Conservation (phyloP, 2,329 filamentous ascomycete species). For the Neodidymelliopsis sp. region DNA sequence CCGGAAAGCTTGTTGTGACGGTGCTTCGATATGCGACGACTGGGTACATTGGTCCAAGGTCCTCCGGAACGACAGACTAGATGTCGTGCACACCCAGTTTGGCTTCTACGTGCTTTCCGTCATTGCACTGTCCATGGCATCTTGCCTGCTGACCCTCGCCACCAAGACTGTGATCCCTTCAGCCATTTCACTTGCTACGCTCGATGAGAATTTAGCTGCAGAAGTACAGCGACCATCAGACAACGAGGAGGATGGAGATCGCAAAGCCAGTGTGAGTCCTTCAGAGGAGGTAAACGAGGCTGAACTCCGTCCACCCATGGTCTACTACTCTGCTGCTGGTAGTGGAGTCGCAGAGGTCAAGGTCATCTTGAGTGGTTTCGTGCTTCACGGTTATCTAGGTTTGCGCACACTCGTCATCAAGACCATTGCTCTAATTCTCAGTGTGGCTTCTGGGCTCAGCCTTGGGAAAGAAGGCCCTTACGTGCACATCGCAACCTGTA, state of each 20-base stretch:
- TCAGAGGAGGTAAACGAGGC: slow-evolving; percentile 51
- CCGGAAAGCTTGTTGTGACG: slow-evolving; percentile 71
- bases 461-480: slow-evolving; percentile 95
- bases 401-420: slow-evolving; percentile 87
- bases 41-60: slow-evolving; percentile 71
- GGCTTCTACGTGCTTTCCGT: slow-evolving; percentile 76
- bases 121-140: slow-evolving; percentile 70
- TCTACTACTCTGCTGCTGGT: slow-evolving; percentile 94
- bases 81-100: slow-evolving; percentile 75
- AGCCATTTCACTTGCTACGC: slow-evolving; percentile 81
- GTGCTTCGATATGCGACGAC: slow-evolving; percentile 62
- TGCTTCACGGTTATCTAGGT: slow-evolving; percentile 93
- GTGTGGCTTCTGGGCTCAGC: slow-evolving; percentile 90
- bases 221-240: slow-evolving; percentile 48
- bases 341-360: slow-evolving; percentile 97
- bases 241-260: slow-evolving; percentile 54
- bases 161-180: slow-evolving; percentile 97
- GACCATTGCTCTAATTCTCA: slow-evolving; percentile 80
- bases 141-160: slow-evolving; percentile 81
- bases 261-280: slow-evolving; percentile 52
- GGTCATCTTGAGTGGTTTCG: slow-evolving; percentile 97
- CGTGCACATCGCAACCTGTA: slow-evolving; percentile 95
- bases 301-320: slow-evolving; percentile 70
- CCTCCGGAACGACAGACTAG: slow-evolving; percentile 58
- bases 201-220: slow-evolving; percentile 92